Evolutionary conservation across 306 rosid genomes (phyloP), one percentile per base, ranked within the genome.

Genomic region (Sophora flavescens): DNA sequence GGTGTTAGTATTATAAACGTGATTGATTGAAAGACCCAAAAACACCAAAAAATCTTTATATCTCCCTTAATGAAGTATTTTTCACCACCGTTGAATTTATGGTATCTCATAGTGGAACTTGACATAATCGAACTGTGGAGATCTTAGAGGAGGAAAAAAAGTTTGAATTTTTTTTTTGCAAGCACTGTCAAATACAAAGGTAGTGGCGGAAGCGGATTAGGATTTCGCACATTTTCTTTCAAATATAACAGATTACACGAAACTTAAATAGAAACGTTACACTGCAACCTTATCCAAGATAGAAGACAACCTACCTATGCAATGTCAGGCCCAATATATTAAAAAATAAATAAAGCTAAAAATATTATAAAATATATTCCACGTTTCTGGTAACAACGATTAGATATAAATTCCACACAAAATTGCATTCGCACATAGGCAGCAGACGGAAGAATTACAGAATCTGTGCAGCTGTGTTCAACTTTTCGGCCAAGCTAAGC

Each of bases 391-490:
- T 51, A 15, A 69, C 70, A 26, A 75, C 11, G 72, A 39, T 72
- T 54, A 52, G n/a, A 58, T 2, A 26, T 35, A 62, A 74, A 41
- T 42, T 68, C 48, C 12, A 10, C 72, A 42, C 45, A 11, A 74
- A 79, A 6, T 11, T 28, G 35, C 18, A 51, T 6, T 16, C 15
- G 32, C 69, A 30, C 11, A 35, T 14, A 3, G 38, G 51, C n/a
- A 15, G 51, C n/a, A 15, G 32, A 30, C 41, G 18, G 12, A 68
- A 59, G 28, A 68, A 61, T 76, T 70, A 94, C 93, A 94, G 90
- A 80, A 91, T 81, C 84, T 94, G 97, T 35, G 98, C 98, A 48
- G 98, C 97, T 0, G 98, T 91, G 87, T 91, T 94, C 90, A 94
- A 81, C 80, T 91, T 94, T 70, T 93, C 98, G 3, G 97, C 98